Evolutionary conservation across 345 rosid species (phyloP), one percentile per base, ranked within the genome.

Genomic region (Combretum micranthum): DNA sequence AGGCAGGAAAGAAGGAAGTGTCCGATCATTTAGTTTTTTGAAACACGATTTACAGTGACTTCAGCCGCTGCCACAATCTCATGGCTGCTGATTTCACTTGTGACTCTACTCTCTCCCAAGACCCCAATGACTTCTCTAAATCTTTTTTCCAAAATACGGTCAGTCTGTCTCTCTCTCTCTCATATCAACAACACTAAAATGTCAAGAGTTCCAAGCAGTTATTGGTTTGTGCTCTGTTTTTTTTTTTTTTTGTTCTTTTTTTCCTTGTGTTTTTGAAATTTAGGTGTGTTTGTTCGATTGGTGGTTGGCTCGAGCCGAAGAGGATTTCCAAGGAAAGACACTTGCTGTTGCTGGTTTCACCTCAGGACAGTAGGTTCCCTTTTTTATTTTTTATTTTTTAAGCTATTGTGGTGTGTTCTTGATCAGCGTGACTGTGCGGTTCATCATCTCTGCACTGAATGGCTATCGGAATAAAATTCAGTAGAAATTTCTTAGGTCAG

Each of bases 271-370:
- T 26, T 26, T 8, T 15, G 15, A 16, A 17, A 48, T 52, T n/a
- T n/a, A 88, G 97, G 93, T 87, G 26, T 37, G 74, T 12, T 61
- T 90, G 64, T 67, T 60, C 21, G 82, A 83, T 56, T 90, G 97
- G 97, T 90, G 97, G 97, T 47, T 90, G 64, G 59, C 75, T 15
- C 74, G 70, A 73, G 66, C 87, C 17, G 63, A 77, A 7, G 50
- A 72, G 3, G 84, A 74, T 8, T 62, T 63, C 55, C 19, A 77
- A 4, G 90, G 88, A 37, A 83, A 80, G 66, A 77, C 72, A 23
- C 76, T 90, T 49, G 96, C 90, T 52, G 81, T 90, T 63, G 85
- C 88, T 12, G 97, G 97, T 17, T 64, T 63, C 42, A 56, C 77
- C 21, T 65, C 71, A 25, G 47, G 52, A 51, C 80, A 69, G 97